Conservation (phyloP, 495 filamentous ascomycete genomes). For the Annulohypoxylon maeteangense region DNA sequence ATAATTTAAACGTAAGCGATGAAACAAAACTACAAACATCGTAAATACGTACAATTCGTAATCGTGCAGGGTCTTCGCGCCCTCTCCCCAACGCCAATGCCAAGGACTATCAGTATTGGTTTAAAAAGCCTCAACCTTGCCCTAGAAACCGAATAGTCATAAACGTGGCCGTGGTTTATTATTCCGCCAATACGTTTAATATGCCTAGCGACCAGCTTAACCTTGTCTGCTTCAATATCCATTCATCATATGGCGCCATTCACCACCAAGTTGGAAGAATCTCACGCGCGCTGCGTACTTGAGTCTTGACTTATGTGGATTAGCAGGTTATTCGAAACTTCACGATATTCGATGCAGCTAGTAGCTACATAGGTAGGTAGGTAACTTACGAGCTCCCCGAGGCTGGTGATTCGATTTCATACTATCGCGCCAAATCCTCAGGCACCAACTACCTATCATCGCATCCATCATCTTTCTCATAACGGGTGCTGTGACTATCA, state of each 20-base stretch:
- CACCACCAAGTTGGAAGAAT: constrained; percentile 38
- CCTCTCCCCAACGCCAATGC: neutral
- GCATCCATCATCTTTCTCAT: constrained; percentile 43
- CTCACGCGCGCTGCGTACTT: constrained; percentile 28
- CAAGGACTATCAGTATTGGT: constrained; percentile 5
- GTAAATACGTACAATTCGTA: neutral
- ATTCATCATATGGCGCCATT: neutral
- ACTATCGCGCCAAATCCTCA: constrained; percentile 48
- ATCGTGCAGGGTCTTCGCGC: neutral
- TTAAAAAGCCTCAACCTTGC: neutral
- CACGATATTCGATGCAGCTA: neutral
- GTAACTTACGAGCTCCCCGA: constrained; percentile 17
- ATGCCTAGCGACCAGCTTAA: neutral
- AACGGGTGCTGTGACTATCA: constrained; percentile 45
- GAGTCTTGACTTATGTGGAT: constrained; percentile 15
- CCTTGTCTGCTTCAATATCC: neutral
- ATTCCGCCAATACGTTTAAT: neutral
- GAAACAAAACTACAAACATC: constrained; percentile 3
- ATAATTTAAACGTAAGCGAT: neutral
- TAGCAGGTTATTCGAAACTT: neutral
- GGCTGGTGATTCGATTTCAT: constrained; percentile 8
- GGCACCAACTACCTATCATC: constrained; percentile 50
- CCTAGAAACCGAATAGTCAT: neutral
- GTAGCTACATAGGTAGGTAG: too few relatives aligned
- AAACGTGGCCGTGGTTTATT: neutral